These are phyloP conservation scores for Calonectria crousiana DNA, from an alignment of 2,329 filamentous ascomycete genomes.

Conservation along the genomic window DNA sequence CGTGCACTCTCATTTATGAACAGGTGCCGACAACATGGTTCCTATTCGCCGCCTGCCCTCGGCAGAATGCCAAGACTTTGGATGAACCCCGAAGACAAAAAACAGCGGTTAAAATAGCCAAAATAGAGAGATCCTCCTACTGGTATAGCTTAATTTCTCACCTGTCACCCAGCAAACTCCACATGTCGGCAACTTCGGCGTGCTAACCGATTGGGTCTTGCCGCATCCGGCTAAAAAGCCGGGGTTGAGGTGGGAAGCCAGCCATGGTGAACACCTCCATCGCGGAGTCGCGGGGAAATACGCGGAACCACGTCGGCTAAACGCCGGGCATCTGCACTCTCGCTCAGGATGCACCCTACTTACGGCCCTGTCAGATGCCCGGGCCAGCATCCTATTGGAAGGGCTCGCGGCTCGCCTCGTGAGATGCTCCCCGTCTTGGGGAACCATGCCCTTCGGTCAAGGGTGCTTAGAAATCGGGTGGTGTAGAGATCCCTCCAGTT, in stretches of 20 bases:
- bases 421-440: neutral
- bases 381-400: neutral
- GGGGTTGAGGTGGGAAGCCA: neutral
- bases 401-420: neutral
- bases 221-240: neutral
- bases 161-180: neutral
- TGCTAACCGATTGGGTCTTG: conserved; percentile 1
- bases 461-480: neutral
- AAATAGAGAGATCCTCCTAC: neutral
- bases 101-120: too few relatives aligned
- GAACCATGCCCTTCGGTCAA: neutral
- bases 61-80: neutral
- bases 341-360: neutral
- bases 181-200: neutral
- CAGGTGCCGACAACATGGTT: neutral
- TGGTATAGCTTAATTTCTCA: neutral
- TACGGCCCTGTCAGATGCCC: neutral
- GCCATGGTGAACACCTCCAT: neutral
- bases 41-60: neutral
- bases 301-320: neutral
- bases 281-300: neutral
- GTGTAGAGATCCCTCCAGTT: neutral
- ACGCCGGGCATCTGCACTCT: neutral
- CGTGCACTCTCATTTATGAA: too few relatives aligned
- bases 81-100: neutral